Conservation (phyloP, 805 yeast species). For the Nakazawaea anatomiae region DNA sequence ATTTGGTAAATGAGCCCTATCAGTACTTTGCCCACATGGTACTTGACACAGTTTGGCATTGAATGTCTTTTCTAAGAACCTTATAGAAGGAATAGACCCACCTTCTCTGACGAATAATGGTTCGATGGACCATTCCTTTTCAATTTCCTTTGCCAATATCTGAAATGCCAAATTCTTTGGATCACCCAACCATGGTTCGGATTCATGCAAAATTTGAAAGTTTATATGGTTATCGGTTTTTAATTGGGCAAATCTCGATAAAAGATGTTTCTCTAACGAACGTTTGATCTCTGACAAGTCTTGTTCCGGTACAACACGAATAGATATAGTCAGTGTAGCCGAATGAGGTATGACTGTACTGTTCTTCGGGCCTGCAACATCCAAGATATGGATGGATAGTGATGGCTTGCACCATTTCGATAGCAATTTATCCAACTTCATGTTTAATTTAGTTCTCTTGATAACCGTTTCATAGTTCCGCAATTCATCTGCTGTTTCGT, state of each 20-base stretch:
- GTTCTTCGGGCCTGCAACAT: conserved; percentile 86
- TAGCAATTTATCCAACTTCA: conserved; percentile 46
- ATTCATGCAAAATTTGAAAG: conserved; percentile 68
- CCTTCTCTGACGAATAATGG: conserved; percentile 93
- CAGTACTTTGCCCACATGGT: conserved; percentile 94
- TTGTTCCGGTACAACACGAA: conserved; percentile 89
- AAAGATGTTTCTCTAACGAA: conserved; percentile 41
- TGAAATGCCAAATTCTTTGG: conserved; percentile 69
- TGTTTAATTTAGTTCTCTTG: conserved; percentile 24
- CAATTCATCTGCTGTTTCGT: conserved; percentile 48
- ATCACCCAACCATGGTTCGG: conserved; percentile 96
- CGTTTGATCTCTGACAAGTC: conserved; percentile 52
- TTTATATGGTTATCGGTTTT: conserved; percentile 56
- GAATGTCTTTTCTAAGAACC: conserved; percentile 77
- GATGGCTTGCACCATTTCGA: conserved; percentile 90
- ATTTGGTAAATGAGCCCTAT: conserved; percentile 87
- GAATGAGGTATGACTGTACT: conserved; percentile 83
- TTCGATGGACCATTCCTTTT: conserved; percentile 67
- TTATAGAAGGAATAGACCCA: conserved; percentile 89
- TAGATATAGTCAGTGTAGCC: conserved; percentile 71
- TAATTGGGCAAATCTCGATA: conserved; percentile 40
- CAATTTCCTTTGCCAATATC: conserved; percentile 56
- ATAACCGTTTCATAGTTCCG: conserved; percentile 56
- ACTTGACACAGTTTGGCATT: conserved; percentile 90
- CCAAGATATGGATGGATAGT: conserved; percentile 75